Evolutionary conservation across 352 stramenopile species (phyloP).

Genomic region (Pythium aristosporum): DNA sequence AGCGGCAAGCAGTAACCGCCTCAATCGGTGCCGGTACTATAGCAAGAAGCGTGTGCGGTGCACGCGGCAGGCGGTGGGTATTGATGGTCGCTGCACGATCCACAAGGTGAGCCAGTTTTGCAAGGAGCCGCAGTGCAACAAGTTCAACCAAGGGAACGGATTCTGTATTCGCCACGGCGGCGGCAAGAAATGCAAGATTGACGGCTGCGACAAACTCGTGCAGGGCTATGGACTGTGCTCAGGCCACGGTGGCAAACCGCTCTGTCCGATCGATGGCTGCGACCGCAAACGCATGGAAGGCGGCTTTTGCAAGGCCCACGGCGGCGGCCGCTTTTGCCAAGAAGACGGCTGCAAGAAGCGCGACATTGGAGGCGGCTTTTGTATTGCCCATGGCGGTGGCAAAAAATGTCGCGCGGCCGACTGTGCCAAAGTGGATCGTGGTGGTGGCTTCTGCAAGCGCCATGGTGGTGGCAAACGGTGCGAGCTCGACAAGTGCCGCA

Average conservation of each 20-base stretch:
- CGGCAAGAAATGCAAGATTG: constrained; percentile 82
- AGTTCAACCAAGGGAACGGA: constrained; percentile 85
- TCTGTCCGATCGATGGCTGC: constrained; percentile 73
- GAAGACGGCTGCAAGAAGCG: constrained; percentile 71
- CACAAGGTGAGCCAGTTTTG: constrained; percentile 87
- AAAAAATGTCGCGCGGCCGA: constrained; percentile 76
- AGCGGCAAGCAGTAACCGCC: background rate
- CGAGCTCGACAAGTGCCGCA: constrained; percentile 67
- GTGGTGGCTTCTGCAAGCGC: constrained; percentile 77
- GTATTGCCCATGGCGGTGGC: constrained; percentile 84
- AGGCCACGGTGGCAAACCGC: constrained; percentile 74
- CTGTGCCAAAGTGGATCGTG: constrained; percentile 80
- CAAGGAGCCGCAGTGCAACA: constrained; percentile 71
- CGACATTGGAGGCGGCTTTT: constrained; percentile 84
- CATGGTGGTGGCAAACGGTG: constrained; percentile 88
- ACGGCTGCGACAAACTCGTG: constrained; percentile 78
- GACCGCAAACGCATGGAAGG: constrained; percentile 87
- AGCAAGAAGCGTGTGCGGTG: constrained; percentile 71
- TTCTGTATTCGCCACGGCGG: constrained; percentile 86
- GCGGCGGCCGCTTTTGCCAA: constrained; percentile 78
- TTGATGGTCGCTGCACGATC: constrained; percentile 75
- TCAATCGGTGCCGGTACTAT: constrained; percentile 66
- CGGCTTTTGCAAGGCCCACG: constrained; percentile 84
- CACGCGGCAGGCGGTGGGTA: constrained; percentile 56
- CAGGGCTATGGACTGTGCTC: constrained; percentile 86